Conservation (phyloP, 1,284 basidiomycete species). For the Ustilago xerochloae region DNA sequence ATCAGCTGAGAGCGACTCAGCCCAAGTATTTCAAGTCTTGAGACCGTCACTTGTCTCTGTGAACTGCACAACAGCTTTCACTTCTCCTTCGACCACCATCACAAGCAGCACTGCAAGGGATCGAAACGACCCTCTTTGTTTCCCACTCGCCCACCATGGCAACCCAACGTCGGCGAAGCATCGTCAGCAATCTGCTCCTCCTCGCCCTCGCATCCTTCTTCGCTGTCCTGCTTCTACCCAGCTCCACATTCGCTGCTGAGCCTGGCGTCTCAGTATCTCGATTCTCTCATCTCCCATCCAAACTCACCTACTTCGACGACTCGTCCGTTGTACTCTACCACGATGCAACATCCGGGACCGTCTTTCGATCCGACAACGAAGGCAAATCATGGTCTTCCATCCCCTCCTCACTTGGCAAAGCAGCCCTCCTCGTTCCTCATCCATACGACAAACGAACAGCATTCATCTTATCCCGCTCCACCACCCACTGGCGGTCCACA, state of each 20-base stretch:
- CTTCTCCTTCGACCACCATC: not conserved
- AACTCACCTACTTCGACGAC: conserved; percentile 92
- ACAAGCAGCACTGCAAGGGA: not conserved
- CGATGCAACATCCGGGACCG: conserved; percentile 76
- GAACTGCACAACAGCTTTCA: not conserved
- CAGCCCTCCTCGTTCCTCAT: conserved; percentile 83
- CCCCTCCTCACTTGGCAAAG: conserved; percentile 74
- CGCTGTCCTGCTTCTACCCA: not conserved
- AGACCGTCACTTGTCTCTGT: too few relatives aligned
- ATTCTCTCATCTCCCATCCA: conserved; percentile 78
- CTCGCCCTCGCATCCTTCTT: conserved; percentile 1
- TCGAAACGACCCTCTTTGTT: not conserved
- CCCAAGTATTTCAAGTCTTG: too few relatives aligned
- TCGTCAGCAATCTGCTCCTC: too few relatives aligned
- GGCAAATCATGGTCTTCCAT: conserved; percentile 82
- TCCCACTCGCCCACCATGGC: not conserved
- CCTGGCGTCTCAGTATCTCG: conserved; percentile 70
- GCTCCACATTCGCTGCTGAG: conserved; percentile 5
- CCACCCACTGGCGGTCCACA: conserved; percentile 60
- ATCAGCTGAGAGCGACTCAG: too few relatives aligned
- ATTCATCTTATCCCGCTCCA: conserved; percentile 59
- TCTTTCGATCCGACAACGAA: conserved; percentile 88
- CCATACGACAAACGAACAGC: conserved; percentile 77
- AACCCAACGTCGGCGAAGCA: conserved; percentile 1
- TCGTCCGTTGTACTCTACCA: conserved; percentile 84